Evolutionary conservation across 495 filamentous ascomycete species (phyloP), one percentile per base, ranked within the genome.

Genomic region (Podospora appendiculata): DNA sequence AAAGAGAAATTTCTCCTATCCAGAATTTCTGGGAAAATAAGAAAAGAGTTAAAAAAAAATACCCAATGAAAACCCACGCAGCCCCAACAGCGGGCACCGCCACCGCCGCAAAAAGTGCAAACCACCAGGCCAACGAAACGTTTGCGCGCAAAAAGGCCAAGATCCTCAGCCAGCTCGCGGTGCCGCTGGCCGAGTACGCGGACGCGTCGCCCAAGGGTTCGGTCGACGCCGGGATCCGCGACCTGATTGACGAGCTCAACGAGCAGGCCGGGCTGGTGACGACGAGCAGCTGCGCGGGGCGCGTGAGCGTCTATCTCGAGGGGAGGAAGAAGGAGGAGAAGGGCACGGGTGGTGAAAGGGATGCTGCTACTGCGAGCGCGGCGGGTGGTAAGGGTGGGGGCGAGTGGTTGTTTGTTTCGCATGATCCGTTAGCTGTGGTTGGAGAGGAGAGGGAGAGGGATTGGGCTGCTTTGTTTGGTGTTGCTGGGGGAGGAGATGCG

Each of bases 271-370:
- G 85, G 34, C 72, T 89, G 32, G 90, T 92, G 25, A 96, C 89
- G 7, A 96, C 90, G 11, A 95, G 91, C 66, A 95, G 88, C 64
- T 96, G 91, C 61, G 83, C 90, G 10, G 91, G 91, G 36, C 73
- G 90, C 32, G 79, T 90, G 33, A 88, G 83, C 56, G 86, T 96
- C 13, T 96, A 92, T 67, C 69, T 90, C 1, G 92, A 96, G 70
- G 90, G 90, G 6, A 65, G 70, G 32, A 86, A 81, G 52, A 38
- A 25, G 19, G 19, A 38, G 35, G 18, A 13, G 45, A 47, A 34
- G 5, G 35, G 5, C 8, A 34, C 9, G 45, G 50, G 52, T 60
- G 42, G 55, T 48, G 41, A 50, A 39, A n/a, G 25, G 8, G 36
- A 0, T n/a, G 17, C n/a, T 35, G 47, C 33, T 39, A 14, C 11